These are phyloP conservation scores for Gossypium rotundifolium DNA, from an alignment of 345 rosid genomes.

Conservation along the genomic window DNA sequence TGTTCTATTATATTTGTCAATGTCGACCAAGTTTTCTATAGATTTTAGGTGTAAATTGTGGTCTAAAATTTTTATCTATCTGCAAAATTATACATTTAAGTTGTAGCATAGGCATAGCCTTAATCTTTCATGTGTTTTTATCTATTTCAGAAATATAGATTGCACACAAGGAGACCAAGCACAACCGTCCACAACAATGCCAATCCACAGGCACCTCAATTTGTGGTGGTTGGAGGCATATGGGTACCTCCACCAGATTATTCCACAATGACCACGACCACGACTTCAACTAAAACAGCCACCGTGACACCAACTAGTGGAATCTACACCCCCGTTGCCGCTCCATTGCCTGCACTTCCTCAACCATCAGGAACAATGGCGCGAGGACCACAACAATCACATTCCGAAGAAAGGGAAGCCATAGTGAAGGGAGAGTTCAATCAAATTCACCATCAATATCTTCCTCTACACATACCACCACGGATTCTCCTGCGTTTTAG, in stretches of 20 bases:
- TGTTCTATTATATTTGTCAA: not conserved
- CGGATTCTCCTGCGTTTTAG: slow-evolving; percentile 39
- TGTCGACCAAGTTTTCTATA: not conserved
- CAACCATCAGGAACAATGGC: slow-evolving; percentile 1
- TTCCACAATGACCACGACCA: slow-evolving; percentile 32
- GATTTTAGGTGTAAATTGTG: not conserved
- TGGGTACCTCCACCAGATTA: slow-evolving; percentile 77
- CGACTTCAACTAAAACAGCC: slow-evolving; percentile 22
- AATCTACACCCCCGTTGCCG: slow-evolving; percentile 43
- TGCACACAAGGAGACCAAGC: slow-evolving; percentile 80
- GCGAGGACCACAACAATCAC: slow-evolving; percentile 16
- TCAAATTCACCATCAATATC: slow-evolving; percentile 59
- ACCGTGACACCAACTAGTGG: slow-evolving; percentile 18
- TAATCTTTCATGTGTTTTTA: not conserved
- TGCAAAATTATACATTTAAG: not conserved
- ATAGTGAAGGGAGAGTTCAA: slow-evolving; percentile 30
- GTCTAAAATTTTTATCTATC: not conserved
- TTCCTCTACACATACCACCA: slow-evolving; percentile 60
- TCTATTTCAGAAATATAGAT: slow-evolving; percentile 73
- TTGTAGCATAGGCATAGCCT: not conserved
- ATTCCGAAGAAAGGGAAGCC: slow-evolving; percentile 43
- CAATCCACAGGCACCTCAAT: slow-evolving; percentile 60
- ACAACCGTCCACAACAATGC: slow-evolving; percentile 33
- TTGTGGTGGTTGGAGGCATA: slow-evolving; percentile 84
- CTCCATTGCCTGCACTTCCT: slow-evolving; percentile 15